A percentile compares a stretch with the other conserved stretches of the same genome.
These are phyloP conservation scores for Podospora pseudoanserina DNA, from an alignment of 495 filamentous ascomycete genomes.

Conservation along the genomic window DNA sequence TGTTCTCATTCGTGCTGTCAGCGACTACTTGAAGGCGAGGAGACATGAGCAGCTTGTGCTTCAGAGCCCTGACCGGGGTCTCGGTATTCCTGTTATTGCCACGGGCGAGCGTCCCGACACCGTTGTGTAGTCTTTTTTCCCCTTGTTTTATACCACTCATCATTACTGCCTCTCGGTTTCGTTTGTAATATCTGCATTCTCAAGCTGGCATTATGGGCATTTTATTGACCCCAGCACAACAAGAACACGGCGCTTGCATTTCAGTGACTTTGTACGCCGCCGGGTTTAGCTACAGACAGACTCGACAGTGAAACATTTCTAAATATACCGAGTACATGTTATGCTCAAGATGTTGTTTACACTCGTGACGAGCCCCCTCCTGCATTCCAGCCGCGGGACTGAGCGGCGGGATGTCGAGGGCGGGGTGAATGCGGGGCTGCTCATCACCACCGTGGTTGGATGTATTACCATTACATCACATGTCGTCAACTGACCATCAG, in stretches of 20 bases:
- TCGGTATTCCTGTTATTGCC: slow-evolving; percentile 83
- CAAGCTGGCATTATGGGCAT: background rate
- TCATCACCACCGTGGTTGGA: background rate
- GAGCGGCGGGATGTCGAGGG: background rate
- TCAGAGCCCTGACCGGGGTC: slow-evolving; percentile 87
- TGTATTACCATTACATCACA: slow-evolving; percentile 19
- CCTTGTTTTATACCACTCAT: background rate
- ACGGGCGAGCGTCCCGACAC: slow-evolving; percentile 79
- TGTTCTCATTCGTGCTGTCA: slow-evolving; percentile 83
- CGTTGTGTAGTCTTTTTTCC: slow-evolving; percentile 57
- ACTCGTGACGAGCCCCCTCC: background rate
- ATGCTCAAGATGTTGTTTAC: background rate
- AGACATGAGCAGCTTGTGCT: slow-evolving; percentile 89
- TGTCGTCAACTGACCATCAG: slow-evolving; percentile 15
- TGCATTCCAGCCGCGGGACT: background rate
- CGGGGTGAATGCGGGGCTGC: slow-evolving; percentile 1
- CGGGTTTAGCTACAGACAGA: background rate
- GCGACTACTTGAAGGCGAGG: slow-evolving; percentile 80
- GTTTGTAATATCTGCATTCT: slow-evolving; percentile 4
- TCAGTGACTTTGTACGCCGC: background rate
- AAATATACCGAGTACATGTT: background rate
- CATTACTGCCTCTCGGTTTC: background rate
- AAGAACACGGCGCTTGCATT: background rate
- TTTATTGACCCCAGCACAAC: background rate
- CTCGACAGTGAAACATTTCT: background rate